phyloP scores from a whole-genome alignment of 768 basidiomycete species.

The Podaxis mareebaensis region DNA sequence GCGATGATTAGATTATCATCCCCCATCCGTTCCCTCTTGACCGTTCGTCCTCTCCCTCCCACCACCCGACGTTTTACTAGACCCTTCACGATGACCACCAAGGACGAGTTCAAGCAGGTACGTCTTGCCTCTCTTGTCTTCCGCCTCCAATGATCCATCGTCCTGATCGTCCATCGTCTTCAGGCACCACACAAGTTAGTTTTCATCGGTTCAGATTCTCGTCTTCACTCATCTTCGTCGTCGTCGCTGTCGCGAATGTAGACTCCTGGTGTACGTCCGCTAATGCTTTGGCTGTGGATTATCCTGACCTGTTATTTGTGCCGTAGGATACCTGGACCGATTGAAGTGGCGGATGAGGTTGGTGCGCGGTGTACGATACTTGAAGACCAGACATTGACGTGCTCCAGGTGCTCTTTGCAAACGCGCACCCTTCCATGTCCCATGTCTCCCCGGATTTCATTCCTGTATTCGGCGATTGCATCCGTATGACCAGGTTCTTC shows the following conservation, averaged over 20 bases:
- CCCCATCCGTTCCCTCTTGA: conserved; percentile 3
- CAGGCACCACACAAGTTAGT: conserved; percentile 41
- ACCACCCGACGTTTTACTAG: background rate
- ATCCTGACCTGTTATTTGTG: conserved; percentile 15
- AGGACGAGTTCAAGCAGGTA: conserved; percentile 15
- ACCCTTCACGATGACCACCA: conserved; percentile 10
- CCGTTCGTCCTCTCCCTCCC: background rate
- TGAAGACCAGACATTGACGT: background rate
- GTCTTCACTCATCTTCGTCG: conserved; percentile 16
- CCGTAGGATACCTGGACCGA: conserved; percentile 61
- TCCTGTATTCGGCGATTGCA: conserved; percentile 83
- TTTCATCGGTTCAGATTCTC: background rate
- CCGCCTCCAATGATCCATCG: background rate
- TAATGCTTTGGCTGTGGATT: conserved; percentile 2
- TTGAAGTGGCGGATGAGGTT: conserved; percentile 66
- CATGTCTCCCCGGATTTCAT: conserved; percentile 91
- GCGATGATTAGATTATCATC: conserved; percentile 11
- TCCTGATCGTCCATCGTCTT: background rate
- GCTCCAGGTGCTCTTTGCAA: conserved; percentile 62
- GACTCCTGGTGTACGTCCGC: conserved; percentile 50
- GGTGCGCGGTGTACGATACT: background rate
- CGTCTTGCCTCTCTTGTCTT: background rate
- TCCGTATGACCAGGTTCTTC: conserved; percentile 76
- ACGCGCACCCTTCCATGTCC: conserved; percentile 89
- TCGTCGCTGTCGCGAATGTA: conserved; percentile 25